Evolutionary conservation across 768 basidiomycete species (phyloP), one percentile per base, ranked within the genome.

Genomic region (Suillus lakei): DNA sequence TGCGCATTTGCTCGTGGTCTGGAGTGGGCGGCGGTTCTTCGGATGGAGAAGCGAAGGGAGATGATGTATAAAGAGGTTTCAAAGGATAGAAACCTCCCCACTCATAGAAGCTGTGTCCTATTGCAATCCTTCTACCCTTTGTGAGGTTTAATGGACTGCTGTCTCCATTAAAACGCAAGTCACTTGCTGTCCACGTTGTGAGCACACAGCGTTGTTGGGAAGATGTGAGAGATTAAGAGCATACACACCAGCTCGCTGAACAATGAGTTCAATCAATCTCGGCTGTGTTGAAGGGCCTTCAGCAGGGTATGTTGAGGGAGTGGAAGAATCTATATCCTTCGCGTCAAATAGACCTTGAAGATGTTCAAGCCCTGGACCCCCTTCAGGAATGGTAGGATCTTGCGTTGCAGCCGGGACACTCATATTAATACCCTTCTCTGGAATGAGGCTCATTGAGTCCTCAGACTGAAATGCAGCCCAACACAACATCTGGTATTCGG

Each of bases 391-490:
- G 7, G 59, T 48, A 26, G 75, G 64, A 21, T 66, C 59, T 15
- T 65, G 44, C 10, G 65, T 48, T 8, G 78, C 78, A 4, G 77
- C 72, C 4, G 61, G 64, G n/a, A 81, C 73, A 26, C 73, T 71
- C 23, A 81, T 61, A 13, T 68, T 72, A 28, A 66, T 74, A 9
- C 80, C 79, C n/a, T 62, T 61, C 16, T 63, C 48, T 44, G 79
- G 72, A 28, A 88, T 70, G 7, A 76, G 76, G 44, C 77, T 64
- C 36, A 80, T 70, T 0, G 85, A 83, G 23, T 75, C 75, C 4
- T 81, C 76, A 36, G 85, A 79, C 32, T 76, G 76, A 68, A 90
- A 89, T 4, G 80, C 75, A 0, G 84, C 78, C 69, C 78, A 79
- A 23, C 84, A 76, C 23, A 79, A 70, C 32, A 75, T 71, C 68